Conservation (phyloP, 768 basidiomycete genomes). For the Amanita pseudoporphyria region DNA sequence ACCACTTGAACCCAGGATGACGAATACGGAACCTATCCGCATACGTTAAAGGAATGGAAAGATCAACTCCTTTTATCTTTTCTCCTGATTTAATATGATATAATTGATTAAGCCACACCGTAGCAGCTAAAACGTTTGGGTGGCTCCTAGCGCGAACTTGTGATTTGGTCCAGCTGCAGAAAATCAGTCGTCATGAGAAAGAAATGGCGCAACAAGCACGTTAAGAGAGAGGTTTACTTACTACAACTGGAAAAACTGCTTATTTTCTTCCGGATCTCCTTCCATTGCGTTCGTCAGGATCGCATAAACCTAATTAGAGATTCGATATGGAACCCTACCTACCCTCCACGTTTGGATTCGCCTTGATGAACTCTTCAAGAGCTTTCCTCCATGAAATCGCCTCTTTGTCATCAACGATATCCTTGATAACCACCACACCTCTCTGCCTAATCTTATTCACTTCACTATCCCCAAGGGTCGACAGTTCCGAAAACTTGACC, state of each 20-base stretch:
- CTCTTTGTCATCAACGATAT: conserved; percentile 47
- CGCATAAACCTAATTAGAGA: neutral
- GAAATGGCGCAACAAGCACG: neutral
- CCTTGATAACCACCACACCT: conserved; percentile 52
- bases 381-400: conserved; percentile 49
- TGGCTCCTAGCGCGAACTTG: conserved; percentile 66
- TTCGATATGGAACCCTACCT: neutral
- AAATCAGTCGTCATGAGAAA: neutral
- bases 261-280: conserved; percentile 49
- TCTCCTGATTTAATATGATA: conserved; percentile 36
- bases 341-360: conserved; percentile 51
- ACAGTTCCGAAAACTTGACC: conserved; percentile 46
- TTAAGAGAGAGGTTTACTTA: conserved; percentile 19
- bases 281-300: neutral
- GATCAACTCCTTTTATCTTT: conserved; percentile 42
- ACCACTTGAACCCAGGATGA: conserved; percentile 53
- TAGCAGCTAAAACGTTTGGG: conserved; percentile 49
- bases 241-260: conserved; percentile 72
- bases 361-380: conserved; percentile 44
- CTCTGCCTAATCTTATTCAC: conserved; percentile 40
- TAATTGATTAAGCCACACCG: conserved; percentile 55
- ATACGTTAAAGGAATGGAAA: conserved; percentile 54
- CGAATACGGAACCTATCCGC: conserved; percentile 71
- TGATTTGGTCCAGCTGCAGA: conserved; percentile 29
- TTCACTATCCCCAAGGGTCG: conserved; percentile 33